Percentiles rank a stretch among this genome's conserved stretches.
Conservation (phyloP, 257 asterid species). For the Agastache rugosa region DNA sequence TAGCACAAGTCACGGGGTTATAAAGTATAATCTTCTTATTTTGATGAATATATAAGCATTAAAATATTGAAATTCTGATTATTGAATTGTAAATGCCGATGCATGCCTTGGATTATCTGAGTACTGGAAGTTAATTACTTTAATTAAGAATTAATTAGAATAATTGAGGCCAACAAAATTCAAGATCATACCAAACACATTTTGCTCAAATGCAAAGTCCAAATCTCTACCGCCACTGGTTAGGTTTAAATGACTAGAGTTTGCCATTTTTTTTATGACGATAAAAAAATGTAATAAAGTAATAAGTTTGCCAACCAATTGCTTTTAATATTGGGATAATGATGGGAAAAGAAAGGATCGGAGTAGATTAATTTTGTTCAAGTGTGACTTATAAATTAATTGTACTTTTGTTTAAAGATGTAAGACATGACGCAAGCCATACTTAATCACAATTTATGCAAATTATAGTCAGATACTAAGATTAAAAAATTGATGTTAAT, state of each 20-base stretch:
- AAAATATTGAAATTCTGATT: neutral
- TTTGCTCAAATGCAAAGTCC: slow-evolving; percentile 24
- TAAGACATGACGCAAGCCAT: slow-evolving; percentile 9
- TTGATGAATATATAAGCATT: neutral
- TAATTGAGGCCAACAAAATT: neutral
- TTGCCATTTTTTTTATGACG: neutral
- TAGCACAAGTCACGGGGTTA: neutral
- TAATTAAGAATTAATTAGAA: neutral
- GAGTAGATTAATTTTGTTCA: neutral
- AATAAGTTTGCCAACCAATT: neutral
- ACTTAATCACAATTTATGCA: neutral
- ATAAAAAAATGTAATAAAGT: neutral
- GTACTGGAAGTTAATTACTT: neutral
- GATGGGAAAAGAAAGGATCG: neutral
- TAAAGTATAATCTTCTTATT: neutral
- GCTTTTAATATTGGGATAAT: neutral
- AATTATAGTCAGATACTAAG: neutral
- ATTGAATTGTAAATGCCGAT: neutral
- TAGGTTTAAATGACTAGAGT: slow-evolving; percentile 15
- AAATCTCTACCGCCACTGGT: slow-evolving; percentile 21
- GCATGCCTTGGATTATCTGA: neutral
- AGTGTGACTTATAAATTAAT: neutral
- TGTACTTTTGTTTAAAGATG: neutral
- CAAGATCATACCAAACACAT: slow-evolving; percentile 30
- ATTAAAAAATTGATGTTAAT: neutral